Conservation (phyloP, 805 yeast species). For the Hanseniaspora mollemarum region DNA sequence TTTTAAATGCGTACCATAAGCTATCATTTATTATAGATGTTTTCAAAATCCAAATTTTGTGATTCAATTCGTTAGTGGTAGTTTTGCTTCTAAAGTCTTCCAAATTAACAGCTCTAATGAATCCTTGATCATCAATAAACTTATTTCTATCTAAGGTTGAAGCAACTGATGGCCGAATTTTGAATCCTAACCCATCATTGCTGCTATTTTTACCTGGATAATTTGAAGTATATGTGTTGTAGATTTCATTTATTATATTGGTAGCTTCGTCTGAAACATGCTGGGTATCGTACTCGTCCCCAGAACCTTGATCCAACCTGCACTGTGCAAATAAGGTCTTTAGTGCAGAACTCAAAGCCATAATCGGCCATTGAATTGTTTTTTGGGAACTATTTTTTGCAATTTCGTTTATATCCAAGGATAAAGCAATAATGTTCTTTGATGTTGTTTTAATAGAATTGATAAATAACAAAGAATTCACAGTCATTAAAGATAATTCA, state of each 20-base stretch:
- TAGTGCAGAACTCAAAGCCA: slow-evolving; percentile 34
- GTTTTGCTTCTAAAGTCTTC: slow-evolving; percentile 35
- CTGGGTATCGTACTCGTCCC: slow-evolving; percentile 34
- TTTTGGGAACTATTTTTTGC: slow-evolving; percentile 20
- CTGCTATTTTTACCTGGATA: slow-evolving; percentile 17
- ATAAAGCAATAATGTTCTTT: slow-evolving; percentile 26
- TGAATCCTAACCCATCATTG: neutral
- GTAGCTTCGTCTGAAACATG: slow-evolving; percentile 37
- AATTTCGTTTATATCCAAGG: slow-evolving; percentile 21
- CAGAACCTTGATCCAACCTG: slow-evolving; percentile 38
- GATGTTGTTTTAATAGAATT: slow-evolving; percentile 36
- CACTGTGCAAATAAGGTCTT: slow-evolving; percentile 35
- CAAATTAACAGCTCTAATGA: slow-evolving; percentile 34
- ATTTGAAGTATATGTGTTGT: slow-evolving; percentile 37
- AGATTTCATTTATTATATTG: slow-evolving; percentile 36
- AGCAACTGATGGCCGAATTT: neutral
- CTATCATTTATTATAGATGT: slow-evolving; percentile 31
- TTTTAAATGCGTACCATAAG: slow-evolving; percentile 36
- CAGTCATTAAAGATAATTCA: neutral
- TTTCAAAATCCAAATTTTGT: slow-evolving; percentile 32
- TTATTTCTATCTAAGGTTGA: slow-evolving; percentile 12
- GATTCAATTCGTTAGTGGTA: slow-evolving; percentile 30
- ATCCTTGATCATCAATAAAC: slow-evolving; percentile 10
- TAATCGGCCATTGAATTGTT: slow-evolving; percentile 34
- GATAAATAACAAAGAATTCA: slow-evolving; percentile 26